Base-by-base conservation (phyloP, 139 green algal genomes). In the Picochlorum sp. region DNA sequence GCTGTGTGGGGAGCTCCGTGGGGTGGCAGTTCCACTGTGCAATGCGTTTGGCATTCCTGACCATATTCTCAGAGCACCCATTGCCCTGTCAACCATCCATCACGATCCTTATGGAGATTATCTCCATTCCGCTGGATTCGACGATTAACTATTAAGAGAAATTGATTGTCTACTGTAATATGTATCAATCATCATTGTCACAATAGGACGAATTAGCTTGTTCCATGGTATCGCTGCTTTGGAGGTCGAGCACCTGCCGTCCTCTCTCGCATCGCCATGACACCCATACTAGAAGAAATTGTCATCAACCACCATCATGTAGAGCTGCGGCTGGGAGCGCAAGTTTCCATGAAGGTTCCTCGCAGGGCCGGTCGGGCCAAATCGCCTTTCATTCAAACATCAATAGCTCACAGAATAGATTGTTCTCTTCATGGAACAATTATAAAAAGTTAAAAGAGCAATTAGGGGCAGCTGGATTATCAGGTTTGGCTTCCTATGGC, bases 21-120 rank as follows among this genome's bases (percentile, higher is more conserved):
- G 74, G 6, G 76, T 86, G 49, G 82, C 83, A 14, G 64, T 88
- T 65, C 79, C 75, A 1, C 73, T 91, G 63, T 83, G 91, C 41
- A 74, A 85, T 49, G 74, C 87, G 0, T 94, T 88, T 63, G 77
- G 61, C 51, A 87, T 94, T 61, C 85, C 87, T 3, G 87, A 94
- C 74, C 72, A 84, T 75, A 86, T 94, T n/a, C 70, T 94, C 65
- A 71, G 87, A 3, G 86, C 87, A 4, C 87, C 87, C 55, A 94
- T 94, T 50, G 87, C 82, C 10, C 71, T 84, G 8, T 66, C 65
- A 2, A 66, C 61, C 4, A 24, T 23, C 14, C 16, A n/a, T 34
- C 57, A 65, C 23, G 72, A 84, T 70, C 63, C 60, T 7, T 75
- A 79, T 49, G 13, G 41, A 49, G 66, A 63, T 15, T 80, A 80